Conservation (phyloP, 257 asterid genomes). For the Ehretia macrophylla region DNA sequence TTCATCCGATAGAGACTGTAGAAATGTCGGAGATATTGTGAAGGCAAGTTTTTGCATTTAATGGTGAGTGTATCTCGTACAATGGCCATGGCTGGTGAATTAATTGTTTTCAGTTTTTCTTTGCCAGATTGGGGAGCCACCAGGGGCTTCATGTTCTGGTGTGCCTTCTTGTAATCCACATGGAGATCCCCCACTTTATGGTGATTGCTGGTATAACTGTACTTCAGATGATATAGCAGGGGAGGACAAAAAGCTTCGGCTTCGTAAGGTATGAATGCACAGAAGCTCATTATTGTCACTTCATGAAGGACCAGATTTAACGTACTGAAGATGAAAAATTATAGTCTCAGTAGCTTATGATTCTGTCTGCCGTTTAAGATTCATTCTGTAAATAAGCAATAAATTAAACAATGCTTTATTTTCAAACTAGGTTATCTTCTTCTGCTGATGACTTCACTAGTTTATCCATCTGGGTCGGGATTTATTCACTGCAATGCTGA, state of each 20-base stretch:
- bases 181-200: constrained; percentile 85
- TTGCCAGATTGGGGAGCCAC: constrained; percentile 91
- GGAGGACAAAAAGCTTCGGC: constrained; percentile 90
- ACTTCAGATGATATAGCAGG: constrained; percentile 86
- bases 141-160: constrained; percentile 79
- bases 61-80: background rate
- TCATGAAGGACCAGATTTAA: too few relatives aligned
- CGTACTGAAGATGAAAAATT: too few relatives aligned
- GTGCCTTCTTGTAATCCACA: constrained; percentile 82
- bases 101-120: constrained; percentile 16
- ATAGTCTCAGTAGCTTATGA: too few relatives aligned
- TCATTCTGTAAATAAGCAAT: too few relatives aligned
- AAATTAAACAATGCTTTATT: too few relatives aligned
- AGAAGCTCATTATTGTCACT: background rate
- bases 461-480: too few relatives aligned
- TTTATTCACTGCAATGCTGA: too few relatives aligned
- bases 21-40: constrained; percentile 70
- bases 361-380: too few relatives aligned
- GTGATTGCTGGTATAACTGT: constrained; percentile 98
- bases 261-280: constrained; percentile 63
- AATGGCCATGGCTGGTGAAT: background rate
- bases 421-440: too few relatives aligned
- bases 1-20: constrained; percentile 92
- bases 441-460: too few relatives aligned
- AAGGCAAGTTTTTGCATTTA: constrained; percentile 54